Evolutionary conservation across 306 rosid genomes (phyloP).

Genomic region (Astragalus membranaceus): DNA sequence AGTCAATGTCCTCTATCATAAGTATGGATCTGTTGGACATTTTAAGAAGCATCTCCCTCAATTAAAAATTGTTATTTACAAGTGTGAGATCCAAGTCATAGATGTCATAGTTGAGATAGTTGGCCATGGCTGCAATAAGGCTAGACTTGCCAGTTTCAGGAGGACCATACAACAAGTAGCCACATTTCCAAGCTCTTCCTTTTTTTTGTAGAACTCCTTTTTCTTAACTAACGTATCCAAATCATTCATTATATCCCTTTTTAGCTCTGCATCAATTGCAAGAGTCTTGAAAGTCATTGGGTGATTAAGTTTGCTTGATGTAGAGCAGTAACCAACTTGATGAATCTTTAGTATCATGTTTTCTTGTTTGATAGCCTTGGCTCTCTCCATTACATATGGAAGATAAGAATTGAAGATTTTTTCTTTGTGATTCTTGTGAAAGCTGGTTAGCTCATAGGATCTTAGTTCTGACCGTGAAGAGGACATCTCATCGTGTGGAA

Average conservation of each 20-base stretch:
- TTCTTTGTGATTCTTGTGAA: conserved; percentile 35
- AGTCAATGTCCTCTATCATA: conserved; percentile 48
- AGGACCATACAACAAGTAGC: conserved; percentile 50
- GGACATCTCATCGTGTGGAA: neutral
- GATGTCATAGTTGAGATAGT: conserved; percentile 41
- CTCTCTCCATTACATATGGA: conserved; percentile 28
- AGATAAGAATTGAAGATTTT: conserved; percentile 30
- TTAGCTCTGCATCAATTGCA: conserved; percentile 33
- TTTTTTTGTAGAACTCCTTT: conserved; percentile 35
- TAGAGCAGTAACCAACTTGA: neutral
- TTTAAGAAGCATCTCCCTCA: conserved; percentile 25
- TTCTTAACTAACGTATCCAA: conserved; percentile 37
- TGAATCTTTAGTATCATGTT: conserved; percentile 30
- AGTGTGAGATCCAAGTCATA: conserved; percentile 48
- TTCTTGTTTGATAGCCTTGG: conserved; percentile 28
- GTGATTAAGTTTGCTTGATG: conserved; percentile 24
- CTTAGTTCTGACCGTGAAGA: conserved; percentile 5
- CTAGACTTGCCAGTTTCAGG: conserved; percentile 60
- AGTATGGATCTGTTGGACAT: conserved; percentile 42
- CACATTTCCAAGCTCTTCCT: conserved; percentile 55
- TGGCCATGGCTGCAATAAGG: conserved; percentile 49
- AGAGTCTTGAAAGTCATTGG: conserved; percentile 39
- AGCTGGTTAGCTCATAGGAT: conserved; percentile 22
- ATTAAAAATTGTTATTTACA: neutral
- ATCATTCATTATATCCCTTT: conserved; percentile 30